phyloP scores from a whole-genome alignment of 495 filamentous ascomycete species.

The Neurospora hispaniola region DNA sequence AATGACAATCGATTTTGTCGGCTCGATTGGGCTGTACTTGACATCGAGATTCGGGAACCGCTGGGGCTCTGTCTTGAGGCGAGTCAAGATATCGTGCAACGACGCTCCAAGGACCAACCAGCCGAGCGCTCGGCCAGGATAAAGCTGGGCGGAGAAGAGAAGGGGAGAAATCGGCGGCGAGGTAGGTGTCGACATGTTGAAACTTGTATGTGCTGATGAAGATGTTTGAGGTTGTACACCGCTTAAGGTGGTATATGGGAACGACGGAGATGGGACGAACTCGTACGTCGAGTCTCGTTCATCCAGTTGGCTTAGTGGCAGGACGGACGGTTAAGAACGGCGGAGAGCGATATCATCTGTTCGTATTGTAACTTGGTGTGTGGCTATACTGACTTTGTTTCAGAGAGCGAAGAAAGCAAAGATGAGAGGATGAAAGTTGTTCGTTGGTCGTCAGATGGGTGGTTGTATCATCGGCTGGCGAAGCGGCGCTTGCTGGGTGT shows the following conservation, averaged over 20 bases:
- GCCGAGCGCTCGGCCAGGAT: slow-evolving; percentile 67
- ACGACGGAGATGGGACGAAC: neutral
- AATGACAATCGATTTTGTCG: slow-evolving; percentile 60
- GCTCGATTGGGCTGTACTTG: slow-evolving; percentile 57
- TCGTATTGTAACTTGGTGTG: neutral
- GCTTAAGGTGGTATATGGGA: neutral
- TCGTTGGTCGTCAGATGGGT: neutral
- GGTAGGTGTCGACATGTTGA: slow-evolving; percentile 40
- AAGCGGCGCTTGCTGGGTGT: neutral
- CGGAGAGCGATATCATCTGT: neutral
- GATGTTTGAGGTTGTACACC: neutral
- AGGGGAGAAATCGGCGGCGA: slow-evolving; percentile 59
- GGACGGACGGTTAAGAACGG: neutral
- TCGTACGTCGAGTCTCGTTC: neutral
- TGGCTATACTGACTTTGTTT: neutral
- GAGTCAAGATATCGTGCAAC: slow-evolving; percentile 74
- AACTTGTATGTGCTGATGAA: neutral
- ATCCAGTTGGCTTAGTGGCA: neutral
- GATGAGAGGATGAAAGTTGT: neutral
- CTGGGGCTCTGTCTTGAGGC: slow-evolving; percentile 74
- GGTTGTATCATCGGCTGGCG: neutral
- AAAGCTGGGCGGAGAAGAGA: slow-evolving; percentile 54
- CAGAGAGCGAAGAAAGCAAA: neutral
- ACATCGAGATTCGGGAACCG: slow-evolving; percentile 75
- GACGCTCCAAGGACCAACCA: slow-evolving; percentile 83